Conservation (phyloP, 257 asterid genomes). For the Linaria vulgaris region DNA sequence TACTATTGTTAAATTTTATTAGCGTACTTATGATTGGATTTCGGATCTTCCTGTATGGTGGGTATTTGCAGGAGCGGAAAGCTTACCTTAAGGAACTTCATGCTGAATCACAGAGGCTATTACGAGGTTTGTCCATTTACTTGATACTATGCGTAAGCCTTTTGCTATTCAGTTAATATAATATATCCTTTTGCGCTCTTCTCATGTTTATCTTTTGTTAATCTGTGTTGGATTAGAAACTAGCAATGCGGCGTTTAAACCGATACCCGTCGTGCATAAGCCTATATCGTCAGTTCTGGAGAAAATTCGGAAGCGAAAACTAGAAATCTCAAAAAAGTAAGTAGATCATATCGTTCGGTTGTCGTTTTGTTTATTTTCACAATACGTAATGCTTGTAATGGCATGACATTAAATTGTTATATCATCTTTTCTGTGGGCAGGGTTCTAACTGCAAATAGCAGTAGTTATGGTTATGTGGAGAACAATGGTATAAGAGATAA, state of each 20-base stretch:
- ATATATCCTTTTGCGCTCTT: background rate
- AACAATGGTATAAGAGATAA: constrained; percentile 34
- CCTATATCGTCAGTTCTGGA: constrained; percentile 85
- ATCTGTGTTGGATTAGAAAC: constrained; percentile 46
- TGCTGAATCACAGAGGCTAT: constrained; percentile 80
- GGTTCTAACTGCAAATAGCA: constrained; percentile 24
- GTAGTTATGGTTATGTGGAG: constrained; percentile 26
- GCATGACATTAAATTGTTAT: background rate
- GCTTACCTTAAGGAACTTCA: constrained; percentile 68
- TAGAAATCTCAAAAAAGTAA: constrained; percentile 65
- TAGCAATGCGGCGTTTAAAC: constrained; percentile 71
- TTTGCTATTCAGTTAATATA: background rate
- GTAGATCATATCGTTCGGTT: constrained; percentile 24
- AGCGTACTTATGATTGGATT: background rate
- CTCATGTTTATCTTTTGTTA: constrained; percentile 14
- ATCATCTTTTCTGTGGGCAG: constrained; percentile 38
- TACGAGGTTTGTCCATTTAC: constrained; percentile 55
- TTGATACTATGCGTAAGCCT: background rate
- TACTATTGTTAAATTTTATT: background rate
- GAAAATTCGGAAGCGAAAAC: constrained; percentile 90
- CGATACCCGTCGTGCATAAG: constrained; percentile 60
- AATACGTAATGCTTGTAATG: constrained; percentile 8
- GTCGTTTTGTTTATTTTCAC: constrained; percentile 1
- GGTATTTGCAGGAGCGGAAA: constrained; percentile 59
- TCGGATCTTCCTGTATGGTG: constrained; percentile 10